A percentile compares a stretch with the other conserved stretches of the same genome.
These are phyloP conservation scores for Mycogone perniciosa DNA, from an alignment of 2,329 filamentous ascomycete genomes.

Conservation along the genomic window DNA sequence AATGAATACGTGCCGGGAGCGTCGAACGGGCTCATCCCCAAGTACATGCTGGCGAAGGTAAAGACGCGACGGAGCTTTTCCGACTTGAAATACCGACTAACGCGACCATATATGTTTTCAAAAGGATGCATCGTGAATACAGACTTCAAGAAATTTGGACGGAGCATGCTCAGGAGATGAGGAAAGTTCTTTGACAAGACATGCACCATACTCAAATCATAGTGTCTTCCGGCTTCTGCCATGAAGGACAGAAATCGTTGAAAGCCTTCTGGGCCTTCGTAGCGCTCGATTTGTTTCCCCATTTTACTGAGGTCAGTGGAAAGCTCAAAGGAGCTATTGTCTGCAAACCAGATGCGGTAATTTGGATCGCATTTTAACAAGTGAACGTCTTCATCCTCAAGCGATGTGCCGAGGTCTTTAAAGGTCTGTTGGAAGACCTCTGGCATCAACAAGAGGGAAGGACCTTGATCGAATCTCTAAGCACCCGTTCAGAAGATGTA, in stretches of 20 bases:
- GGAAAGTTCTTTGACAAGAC: slow-evolving; percentile 64
- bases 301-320: slow-evolving; percentile 64
- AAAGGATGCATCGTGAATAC: slow-evolving; percentile 61
- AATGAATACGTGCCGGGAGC: slow-evolving; percentile 68
- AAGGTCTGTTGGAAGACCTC: slow-evolving; percentile 65
- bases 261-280: slow-evolving; percentile 59
- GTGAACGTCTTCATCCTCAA: slow-evolving; percentile 59
- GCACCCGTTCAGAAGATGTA: background rate
- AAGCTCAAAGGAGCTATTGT: slow-evolving; percentile 57
- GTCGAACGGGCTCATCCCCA: slow-evolving; percentile 74
- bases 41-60: slow-evolving; percentile 76
- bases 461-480: slow-evolving; percentile 65
- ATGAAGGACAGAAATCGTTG: slow-evolving; percentile 62
- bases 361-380: slow-evolving; percentile 69
- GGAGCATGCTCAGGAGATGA: slow-evolving; percentile 49
- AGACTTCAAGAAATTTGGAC: slow-evolving; percentile 52
- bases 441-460: slow-evolving; percentile 65
- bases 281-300: slow-evolving; percentile 59
- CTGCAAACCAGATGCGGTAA: slow-evolving; percentile 68
- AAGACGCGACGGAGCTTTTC: slow-evolving; percentile 59
- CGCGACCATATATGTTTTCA: slow-evolving; percentile 61
- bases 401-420: slow-evolving; percentile 58
- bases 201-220: slow-evolving; percentile 59
- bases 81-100: slow-evolving; percentile 54
- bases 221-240: slow-evolving; percentile 61